Percentiles rank a stretch among this genome's conserved stretches.
phyloP scores from a whole-genome alignment of 2,329 filamentous ascomycete genomes.

The Aureobasidium sp. region DNA sequence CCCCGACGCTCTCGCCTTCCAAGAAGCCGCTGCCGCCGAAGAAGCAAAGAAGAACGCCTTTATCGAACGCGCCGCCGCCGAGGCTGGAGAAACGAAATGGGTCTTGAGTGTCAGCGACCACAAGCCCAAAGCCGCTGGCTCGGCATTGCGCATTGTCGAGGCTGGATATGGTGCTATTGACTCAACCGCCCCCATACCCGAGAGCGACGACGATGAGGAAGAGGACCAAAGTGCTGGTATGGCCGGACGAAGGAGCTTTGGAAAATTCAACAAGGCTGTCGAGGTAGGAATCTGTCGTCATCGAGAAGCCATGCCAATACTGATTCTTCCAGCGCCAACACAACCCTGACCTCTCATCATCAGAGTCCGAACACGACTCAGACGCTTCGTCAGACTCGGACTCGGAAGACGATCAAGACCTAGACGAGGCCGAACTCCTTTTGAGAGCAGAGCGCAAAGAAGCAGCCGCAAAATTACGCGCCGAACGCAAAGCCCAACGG shows the following conservation, averaged over 20 bases:
- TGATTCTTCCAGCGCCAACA: conserved; percentile 32
- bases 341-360: conserved; percentile 28
- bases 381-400: conserved; percentile 29
- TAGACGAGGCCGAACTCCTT: conserved; percentile 33
- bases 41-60: conserved; percentile 52
- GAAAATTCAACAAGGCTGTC: conserved; percentile 38
- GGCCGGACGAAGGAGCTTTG: conserved; percentile 44
- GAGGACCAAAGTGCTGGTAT: conserved; percentile 27
- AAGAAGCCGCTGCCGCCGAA: conserved; percentile 58
- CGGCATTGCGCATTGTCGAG: conserved; percentile 52
- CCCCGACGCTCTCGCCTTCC: conserved; percentile 54
- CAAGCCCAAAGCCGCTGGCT: conserved; percentile 29
- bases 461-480: conserved; percentile 36
- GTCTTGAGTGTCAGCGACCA: conserved; percentile 54
- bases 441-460: conserved; percentile 42
- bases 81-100: conserved; percentile 67
- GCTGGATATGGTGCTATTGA: conserved; percentile 51
- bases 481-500: conserved; percentile 41
- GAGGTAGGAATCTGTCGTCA: conserved; percentile 22
- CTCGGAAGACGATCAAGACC: conserved; percentile 23
- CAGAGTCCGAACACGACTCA: conserved; percentile 27
- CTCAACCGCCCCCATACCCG: conserved; percentile 18
- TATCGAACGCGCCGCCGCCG: conserved; percentile 54
- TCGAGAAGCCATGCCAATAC: neutral
- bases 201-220: conserved; percentile 26